phyloP scores from a whole-genome alignment of 2,329 filamentous ascomycete genomes.

The Fusarium albidum region DNA sequence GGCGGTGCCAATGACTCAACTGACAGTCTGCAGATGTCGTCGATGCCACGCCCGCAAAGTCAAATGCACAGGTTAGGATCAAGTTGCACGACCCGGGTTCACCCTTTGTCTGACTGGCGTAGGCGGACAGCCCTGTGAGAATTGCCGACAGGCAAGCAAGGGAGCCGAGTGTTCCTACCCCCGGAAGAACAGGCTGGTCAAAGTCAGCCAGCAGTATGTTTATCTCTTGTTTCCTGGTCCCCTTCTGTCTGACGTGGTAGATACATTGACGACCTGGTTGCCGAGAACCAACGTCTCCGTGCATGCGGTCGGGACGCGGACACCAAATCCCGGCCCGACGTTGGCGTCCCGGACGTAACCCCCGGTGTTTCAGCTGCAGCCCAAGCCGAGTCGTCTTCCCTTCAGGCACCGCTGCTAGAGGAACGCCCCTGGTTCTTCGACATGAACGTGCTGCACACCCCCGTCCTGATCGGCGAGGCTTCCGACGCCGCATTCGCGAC shows the following conservation, averaged over 20 bases:
- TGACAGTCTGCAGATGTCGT: constrained; percentile 40
- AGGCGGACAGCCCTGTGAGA: constrained; percentile 45
- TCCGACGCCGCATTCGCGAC: constrained; percentile 49
- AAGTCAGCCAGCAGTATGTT: constrained; percentile 44
- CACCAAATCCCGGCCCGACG: constrained; percentile 27
- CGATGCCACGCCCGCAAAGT: constrained; percentile 46
- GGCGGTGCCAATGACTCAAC: neutral
- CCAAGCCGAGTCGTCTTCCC: constrained; percentile 17
- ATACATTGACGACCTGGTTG: constrained; percentile 46
- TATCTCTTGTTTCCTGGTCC: too few relatives aligned
- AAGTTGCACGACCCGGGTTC: too few relatives aligned
- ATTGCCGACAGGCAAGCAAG: constrained; percentile 43
- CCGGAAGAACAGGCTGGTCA: constrained; percentile 43
- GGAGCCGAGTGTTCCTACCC: constrained; percentile 45
- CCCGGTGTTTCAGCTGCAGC: constrained; percentile 4
- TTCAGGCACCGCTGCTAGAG: constrained; percentile 35
- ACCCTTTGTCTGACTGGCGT: too few relatives aligned
- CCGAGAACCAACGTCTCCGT: constrained; percentile 44
- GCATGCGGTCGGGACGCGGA: constrained; percentile 17
- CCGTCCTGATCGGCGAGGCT: constrained; percentile 47
- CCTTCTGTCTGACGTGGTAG: constrained; percentile 22
- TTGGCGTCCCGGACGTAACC: constrained; percentile 17
- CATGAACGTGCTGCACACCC: constrained; percentile 44
- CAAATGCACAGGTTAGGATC: constrained; percentile 46
- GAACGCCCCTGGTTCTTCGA: constrained; percentile 46